Conservation (phyloP, 176 grass and related monocot species). For the Triticum timopheevii region DNA sequence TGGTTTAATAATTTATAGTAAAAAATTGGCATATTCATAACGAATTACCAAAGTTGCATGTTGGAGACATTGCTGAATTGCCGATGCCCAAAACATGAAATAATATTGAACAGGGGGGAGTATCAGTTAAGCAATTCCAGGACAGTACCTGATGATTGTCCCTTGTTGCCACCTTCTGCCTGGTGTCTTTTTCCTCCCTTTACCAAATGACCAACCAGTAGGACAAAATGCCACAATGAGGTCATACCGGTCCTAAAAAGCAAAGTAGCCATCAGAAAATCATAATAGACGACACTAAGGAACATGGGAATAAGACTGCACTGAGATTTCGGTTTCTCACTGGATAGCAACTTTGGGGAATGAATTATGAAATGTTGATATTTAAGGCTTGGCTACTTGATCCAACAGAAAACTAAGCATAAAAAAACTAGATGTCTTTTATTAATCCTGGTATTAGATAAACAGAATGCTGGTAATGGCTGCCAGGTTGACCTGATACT, state of each 20-base stretch:
- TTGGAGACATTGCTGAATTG: background rate
- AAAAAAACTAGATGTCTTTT: too few species aligned
- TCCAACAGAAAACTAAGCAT: too few species aligned
- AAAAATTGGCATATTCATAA: background rate
- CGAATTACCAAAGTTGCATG: background rate
- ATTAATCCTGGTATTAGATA: background rate
- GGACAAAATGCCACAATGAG: conserved; percentile 94
- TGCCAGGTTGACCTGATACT: background rate
- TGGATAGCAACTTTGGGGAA: background rate
- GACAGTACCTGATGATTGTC: conserved; percentile 75
- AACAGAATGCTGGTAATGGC: background rate
- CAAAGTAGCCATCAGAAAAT: conserved; percentile 41
- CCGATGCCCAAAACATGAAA: background rate
- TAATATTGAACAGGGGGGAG: background rate
- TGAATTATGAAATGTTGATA: background rate
- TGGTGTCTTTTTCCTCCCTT: conserved; percentile 85
- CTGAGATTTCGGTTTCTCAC: background rate
- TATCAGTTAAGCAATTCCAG: conserved; percentile 1
- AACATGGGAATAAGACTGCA: background rate
- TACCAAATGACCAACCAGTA: conserved; percentile 91
- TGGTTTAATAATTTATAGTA: background rate
- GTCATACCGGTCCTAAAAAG: conserved; percentile 62
- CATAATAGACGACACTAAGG: background rate
- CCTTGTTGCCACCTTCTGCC: conserved; percentile 89
- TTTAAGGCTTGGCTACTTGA: too few species aligned